phyloP scores from a whole-genome alignment of 1,139 yeast species.

The Spathaspora sp. region DNA sequence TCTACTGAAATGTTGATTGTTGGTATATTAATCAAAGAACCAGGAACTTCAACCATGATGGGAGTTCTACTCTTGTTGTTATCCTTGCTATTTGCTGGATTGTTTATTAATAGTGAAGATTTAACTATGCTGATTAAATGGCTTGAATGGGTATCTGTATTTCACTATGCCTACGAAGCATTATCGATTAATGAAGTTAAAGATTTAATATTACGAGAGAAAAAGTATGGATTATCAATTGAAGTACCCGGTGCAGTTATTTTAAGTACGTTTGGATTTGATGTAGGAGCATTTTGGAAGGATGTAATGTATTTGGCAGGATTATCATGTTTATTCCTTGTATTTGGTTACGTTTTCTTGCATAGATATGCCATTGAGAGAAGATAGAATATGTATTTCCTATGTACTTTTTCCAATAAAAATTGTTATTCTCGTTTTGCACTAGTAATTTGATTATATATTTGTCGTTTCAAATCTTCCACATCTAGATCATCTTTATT shows the following conservation, averaged over 20 bases:
- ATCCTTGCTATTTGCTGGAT: conserved; percentile 87
- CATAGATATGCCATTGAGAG: conserved; percentile 74
- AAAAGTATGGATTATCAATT: conserved; percentile 87
- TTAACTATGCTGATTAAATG: conserved; percentile 71
- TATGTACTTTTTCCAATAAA: conserved; percentile 1
- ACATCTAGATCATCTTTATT: conserved; percentile 68
- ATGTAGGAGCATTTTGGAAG: conserved; percentile 68
- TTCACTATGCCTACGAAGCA: conserved; percentile 95
- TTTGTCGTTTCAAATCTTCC: conserved; percentile 66
- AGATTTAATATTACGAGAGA: conserved; percentile 78
- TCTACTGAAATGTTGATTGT: conserved; percentile 82
- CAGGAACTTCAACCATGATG: conserved; percentile 89
- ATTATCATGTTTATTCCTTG: conserved; percentile 52
- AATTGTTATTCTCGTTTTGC: conserved; percentile 8
- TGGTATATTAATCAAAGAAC: conserved; percentile 82
- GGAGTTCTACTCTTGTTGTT: conserved; percentile 83
- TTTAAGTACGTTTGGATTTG: conserved; percentile 90
- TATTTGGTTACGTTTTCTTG: conserved; percentile 72
- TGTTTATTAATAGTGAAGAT: conserved; percentile 80
- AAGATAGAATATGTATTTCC: conserved; percentile 35
- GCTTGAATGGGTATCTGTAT: conserved; percentile 82
- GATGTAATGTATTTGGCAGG: conserved; percentile 59
- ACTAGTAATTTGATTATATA: conserved; percentile 60
- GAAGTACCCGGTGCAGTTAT: conserved; percentile 99
- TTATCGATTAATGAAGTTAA: conserved; percentile 91